Base-by-base conservation (phyloP, 2,329 filamentous ascomycete genomes). In the Aspergillus transmontanensis region DNA sequence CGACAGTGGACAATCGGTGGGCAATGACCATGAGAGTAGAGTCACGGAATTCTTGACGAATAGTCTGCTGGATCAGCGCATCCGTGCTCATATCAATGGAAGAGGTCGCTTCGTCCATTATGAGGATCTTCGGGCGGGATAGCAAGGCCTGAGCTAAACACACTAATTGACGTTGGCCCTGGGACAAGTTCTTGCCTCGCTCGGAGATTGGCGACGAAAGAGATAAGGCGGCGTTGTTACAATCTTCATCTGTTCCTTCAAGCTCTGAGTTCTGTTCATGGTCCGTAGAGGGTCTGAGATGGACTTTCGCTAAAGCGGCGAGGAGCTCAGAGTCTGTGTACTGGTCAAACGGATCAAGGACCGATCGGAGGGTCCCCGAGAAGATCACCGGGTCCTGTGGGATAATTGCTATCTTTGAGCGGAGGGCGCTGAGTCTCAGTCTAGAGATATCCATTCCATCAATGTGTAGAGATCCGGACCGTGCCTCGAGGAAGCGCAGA, bases 301-400 rank as follows among this genome's bases (percentile, higher is more conserved):
- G 89, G 2, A 92, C 90, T 11, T 89, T 85, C 48, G 85, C 81
- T 0, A 94, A 82, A 1, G 87, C 89, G 68, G 91, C 89, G 36
- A 84, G 83, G n/a, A 94, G 85, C 70, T 90, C 87, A 1, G 80
- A 81, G 68, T 94, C 90, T 1, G 82, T 84, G 71, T 91, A 86
- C 63, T 90, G 82, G 62, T 89, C 82, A 68, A 93, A 93, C 0
- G 91, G 89, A 72, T 94, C 91, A 10, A 94, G 83, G 71, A 94
- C 94, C 54, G 84, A 88, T 55, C 90, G 84, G 34, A 94, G 81
- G 0, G 91, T 93, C 41, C 91, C 91, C 1, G 89, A 91, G 78
- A 94, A 94, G 16, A 94, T 83, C 2, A 93, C 90, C 0, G 91
- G 91, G 67, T 94, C 91, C 78, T 93, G 89, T 6, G 91, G 91